phyloP scores from a whole-genome alignment of 2,329 filamentous ascomycete species.

The Phyllosticta citrichinensis region DNA sequence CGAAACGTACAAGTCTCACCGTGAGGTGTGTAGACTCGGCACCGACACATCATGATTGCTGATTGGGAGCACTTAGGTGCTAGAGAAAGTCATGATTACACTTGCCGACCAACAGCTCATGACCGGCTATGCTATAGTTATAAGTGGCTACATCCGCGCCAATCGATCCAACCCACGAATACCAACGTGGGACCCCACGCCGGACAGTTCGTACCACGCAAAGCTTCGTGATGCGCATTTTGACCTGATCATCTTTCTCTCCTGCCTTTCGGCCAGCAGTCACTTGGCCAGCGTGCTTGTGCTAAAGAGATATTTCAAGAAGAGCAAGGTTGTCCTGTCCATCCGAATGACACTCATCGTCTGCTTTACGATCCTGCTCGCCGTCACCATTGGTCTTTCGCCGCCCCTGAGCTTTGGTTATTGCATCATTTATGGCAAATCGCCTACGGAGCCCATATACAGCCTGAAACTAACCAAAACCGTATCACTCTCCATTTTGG shows the following conservation, averaged over 20 bases:
- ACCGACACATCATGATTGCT: neutral
- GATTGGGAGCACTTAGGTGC: neutral
- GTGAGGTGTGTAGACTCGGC: neutral
- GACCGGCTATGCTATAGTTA: constrained; percentile 21
- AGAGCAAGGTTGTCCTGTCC: constrained; percentile 21
- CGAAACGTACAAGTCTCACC: neutral
- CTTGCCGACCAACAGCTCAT: constrained; percentile 24
- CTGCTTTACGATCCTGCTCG: constrained; percentile 19
- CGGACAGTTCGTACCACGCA: neutral
- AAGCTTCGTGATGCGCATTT: neutral
- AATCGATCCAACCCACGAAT: neutral
- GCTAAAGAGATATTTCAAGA: constrained; percentile 22
- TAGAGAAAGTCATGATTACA: constrained; percentile 23
- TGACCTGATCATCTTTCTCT: constrained; percentile 21
- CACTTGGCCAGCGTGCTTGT: constrained; percentile 25
- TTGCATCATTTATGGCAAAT: neutral
- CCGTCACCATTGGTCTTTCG: constrained; percentile 21
- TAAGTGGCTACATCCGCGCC: constrained; percentile 20
- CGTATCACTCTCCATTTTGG: neutral
- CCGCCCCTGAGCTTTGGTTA: neutral
- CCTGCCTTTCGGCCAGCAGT: constrained; percentile 21
- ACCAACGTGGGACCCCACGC: neutral
- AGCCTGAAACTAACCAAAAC: neutral
- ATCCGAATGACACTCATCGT: constrained; percentile 20
- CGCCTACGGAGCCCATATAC: neutral